Evolutionary conservation across 176 grass and related monocot species (phyloP), one percentile per base, ranked within the genome.

Genomic region (Oryza officinalis): DNA sequence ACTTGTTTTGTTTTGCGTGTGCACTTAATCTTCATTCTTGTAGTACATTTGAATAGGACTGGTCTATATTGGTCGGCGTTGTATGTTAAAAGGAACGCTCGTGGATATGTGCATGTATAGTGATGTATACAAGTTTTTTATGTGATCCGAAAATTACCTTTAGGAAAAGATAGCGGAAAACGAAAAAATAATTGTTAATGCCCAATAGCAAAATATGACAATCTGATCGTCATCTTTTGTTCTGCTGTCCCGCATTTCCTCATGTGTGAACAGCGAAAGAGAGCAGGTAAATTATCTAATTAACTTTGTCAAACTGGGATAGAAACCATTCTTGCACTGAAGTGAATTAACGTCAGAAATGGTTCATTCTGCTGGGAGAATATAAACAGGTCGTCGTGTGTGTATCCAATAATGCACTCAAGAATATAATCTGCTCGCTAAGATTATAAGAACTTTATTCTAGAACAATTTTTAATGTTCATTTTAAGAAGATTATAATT

Each of bases 251-350:
- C 33, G 33, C 33, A 40, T 38, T 70, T 38, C 4, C 17, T 22
- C 45, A 13, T 11, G 35, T 71, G 12, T 20, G 68, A 71, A 22
- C n/a, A 26, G 10, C 22, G 5, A 72, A 72, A 72, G 2, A 46
- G 6, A 46, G 6, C 69, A 46, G 40, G 43, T 40, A 45, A 27
- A 72, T 25, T 45, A 72, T 45, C 40, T 45, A 45, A 26, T 72
- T 72, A 45, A 14, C 69, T 26, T 72, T 82, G 52, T 82, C 80
- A 82, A 82, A 72, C 69, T 44, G 25, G 67, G 68, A 20, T 13
- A 50, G 10, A 69, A 67, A 26, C 22, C 41, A 68, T 72, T 72
- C 70, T 23, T 72, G 40, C 23, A 72, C 40, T 46, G 64, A 44
- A 14, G 38, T 71, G 25, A 71, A 70, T 20, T 23, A 40, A 72